Evolutionary conservation across 805 yeast genomes (phyloP).

Genomic region (Cyberlindnera maritima): DNA sequence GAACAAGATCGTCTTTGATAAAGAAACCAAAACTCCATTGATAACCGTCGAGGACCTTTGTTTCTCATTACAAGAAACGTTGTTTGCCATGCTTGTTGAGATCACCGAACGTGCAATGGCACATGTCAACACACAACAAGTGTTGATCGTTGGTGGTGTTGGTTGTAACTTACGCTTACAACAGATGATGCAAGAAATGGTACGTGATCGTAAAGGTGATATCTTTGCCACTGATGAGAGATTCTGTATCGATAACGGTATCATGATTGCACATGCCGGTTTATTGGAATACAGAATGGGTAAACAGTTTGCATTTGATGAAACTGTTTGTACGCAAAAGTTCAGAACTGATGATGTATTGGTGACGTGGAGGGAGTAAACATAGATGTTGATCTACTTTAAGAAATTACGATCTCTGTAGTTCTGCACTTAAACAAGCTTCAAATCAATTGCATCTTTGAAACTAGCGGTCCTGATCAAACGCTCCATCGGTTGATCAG

Average conservation of each 20-base stretch:
- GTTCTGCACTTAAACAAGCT: too few species aligned
- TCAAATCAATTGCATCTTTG: too few species aligned
- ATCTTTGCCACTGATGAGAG: slow-evolving; percentile 95
- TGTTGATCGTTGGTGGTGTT: slow-evolving; percentile 96
- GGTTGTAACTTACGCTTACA: slow-evolving; percentile 92
- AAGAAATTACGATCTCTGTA: too few species aligned
- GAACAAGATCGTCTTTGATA: slow-evolving; percentile 36
- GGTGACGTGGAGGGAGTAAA: slow-evolving; percentile 78
- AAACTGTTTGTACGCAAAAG: slow-evolving; percentile 88
- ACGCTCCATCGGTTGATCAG: too few species aligned
- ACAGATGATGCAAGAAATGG: slow-evolving; percentile 97
- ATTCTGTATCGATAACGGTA: slow-evolving; percentile 96
- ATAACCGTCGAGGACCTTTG: slow-evolving; percentile 87
- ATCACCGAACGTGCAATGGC: slow-evolving; percentile 99
- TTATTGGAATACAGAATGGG: slow-evolving; percentile 83
- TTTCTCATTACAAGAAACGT: slow-evolving; percentile 86
- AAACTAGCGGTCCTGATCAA: too few species aligned
- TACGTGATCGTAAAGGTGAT: slow-evolving; percentile 81
- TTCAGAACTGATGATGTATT: slow-evolving; percentile 93
- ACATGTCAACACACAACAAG: slow-evolving; percentile 86
- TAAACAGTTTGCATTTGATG: slow-evolving; percentile 48
- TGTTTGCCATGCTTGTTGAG: slow-evolving; percentile 95
- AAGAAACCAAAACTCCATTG: slow-evolving; percentile 39
- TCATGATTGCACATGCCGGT: slow-evolving; percentile 99
- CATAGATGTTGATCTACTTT: too few species aligned